Evolutionary conservation across 495 filamentous ascomycete genomes (phyloP), one percentile per base, ranked within the genome.

Genomic region (Astrocystis sublimbata): DNA sequence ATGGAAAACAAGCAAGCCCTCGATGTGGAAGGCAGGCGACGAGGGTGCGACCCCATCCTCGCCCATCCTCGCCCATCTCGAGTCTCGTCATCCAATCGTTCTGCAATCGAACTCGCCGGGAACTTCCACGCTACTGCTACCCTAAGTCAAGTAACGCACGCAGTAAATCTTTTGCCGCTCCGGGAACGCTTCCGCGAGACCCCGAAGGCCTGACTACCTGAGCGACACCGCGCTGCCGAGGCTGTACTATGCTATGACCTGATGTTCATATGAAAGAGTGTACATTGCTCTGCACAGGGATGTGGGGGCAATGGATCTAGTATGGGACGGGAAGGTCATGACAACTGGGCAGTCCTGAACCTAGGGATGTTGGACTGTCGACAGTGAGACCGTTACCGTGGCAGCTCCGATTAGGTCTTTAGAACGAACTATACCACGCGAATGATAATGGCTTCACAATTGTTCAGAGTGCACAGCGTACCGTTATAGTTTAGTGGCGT

Each of bases 81-180:
- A 40, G 52, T 10, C 24, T 42, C 35, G 36, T 13, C 36, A 17
- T 7, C 52, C 15, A 55, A 55, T 42, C 36, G 31, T 41, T 13
- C 19, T n/a, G 35, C 23, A 15, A 24, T 36, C 36, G 52, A 55
- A 31, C 17, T 57, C 26, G 40, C 45, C 45, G 13, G 45, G 23
- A 38, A 15, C 9, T 15, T 47, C 3, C 43, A 9, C 43, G 15
- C 8, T 21, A 49, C 24, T 9, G 2, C 13, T 50, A 50, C 46
- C 12, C 46, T 50, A 54, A 36, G 21, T 43, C 40, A 31, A 31
- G 53, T 57, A 57, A 43, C 23, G 53, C 53, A 57, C 4, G 45
- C 10, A 57, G 36, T 24, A 53, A 24, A 15, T 24, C 40, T 40
- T 31, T 23, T 57, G 53, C 47, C 47, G 47, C 40, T 21, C 54